These are phyloP conservation scores for Gonium pectorale DNA, from an alignment of 139 green algal genomes.

Conservation along the genomic window DNA sequence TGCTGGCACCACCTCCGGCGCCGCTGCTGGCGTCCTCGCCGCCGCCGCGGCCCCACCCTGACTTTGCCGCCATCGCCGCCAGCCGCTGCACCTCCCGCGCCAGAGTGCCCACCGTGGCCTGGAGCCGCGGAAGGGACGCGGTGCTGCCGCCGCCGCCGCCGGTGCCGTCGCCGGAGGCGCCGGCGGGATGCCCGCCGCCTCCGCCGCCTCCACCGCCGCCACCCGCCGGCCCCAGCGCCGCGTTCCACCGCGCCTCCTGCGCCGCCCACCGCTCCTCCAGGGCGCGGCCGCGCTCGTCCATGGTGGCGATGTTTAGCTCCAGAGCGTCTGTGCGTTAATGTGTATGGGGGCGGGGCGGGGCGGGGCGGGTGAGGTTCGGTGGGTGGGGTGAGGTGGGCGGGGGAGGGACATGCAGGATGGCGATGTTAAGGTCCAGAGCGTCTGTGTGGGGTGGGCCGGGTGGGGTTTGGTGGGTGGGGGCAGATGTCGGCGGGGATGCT, in stretches of 20 bases:
- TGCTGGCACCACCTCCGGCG: background rate
- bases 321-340: constrained; percentile 16
- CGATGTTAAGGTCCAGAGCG: constrained; percentile 11
- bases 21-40: background rate
- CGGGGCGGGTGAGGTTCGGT: too few species aligned
- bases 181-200: too few species aligned
- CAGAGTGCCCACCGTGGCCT: constrained; percentile 4
- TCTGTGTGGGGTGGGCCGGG: too few species aligned
- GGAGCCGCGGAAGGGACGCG: background rate
- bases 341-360: too few species aligned
- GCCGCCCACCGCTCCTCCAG: constrained; percentile 39
- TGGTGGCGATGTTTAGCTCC: constrained; percentile 13
- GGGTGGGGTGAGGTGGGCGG: too few species aligned
- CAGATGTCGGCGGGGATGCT: too few species aligned
- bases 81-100: background rate
- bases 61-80: background rate
- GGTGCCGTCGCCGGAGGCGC: too few species aligned
- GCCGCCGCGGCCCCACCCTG: background rate
- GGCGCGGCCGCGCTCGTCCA: constrained; percentile 37
- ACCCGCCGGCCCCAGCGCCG: background rate
- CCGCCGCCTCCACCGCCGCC: too few species aligned
- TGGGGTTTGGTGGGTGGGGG: too few species aligned
- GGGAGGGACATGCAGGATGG: constrained; percentile 35
- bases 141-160: too few species aligned
- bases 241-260: background rate